phyloP scores from a whole-genome alignment of 2,329 filamentous ascomycete species.

The Botrytis galanthina region DNA sequence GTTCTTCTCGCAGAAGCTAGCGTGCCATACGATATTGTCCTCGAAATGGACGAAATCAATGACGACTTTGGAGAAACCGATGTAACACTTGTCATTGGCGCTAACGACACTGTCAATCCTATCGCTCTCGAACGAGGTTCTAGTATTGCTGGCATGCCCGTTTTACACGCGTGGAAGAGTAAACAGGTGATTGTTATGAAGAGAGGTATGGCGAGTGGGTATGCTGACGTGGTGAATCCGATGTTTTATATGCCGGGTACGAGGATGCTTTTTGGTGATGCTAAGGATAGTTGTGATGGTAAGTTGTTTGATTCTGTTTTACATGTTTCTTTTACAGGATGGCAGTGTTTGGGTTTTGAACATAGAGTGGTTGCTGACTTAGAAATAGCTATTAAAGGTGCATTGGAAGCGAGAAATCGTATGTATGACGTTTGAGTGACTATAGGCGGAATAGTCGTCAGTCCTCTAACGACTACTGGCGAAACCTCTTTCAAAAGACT shows the following conservation, averaged over 20 bases:
- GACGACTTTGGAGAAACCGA: conserved; percentile 86
- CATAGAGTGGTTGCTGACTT: conserved; percentile 45
- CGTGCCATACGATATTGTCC: conserved; percentile 86
- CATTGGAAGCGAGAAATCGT: conserved; percentile 28
- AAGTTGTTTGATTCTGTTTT: conserved; percentile 22
- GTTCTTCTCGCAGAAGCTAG: conserved; percentile 83
- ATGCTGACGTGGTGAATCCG: conserved; percentile 87
- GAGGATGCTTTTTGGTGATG: conserved; percentile 90
- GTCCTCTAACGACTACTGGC: accelerated
- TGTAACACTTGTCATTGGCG: conserved; percentile 83
- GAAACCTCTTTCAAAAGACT: too few species aligned
- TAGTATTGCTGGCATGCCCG: conserved; percentile 88
- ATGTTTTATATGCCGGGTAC: conserved; percentile 92
- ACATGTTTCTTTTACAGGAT: background rate
- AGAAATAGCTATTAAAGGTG: conserved; percentile 28
- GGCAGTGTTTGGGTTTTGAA: conserved; percentile 43
- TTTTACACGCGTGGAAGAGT: conserved; percentile 89
- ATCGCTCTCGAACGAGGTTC: conserved; percentile 81
- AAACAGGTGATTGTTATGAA: conserved; percentile 95
- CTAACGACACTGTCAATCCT: conserved; percentile 90
- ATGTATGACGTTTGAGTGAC: conserved; percentile 30
- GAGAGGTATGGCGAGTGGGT: conserved; percentile 82
- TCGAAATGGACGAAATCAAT: conserved; percentile 97
- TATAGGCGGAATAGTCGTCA: background rate
- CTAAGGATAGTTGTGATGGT: conserved; percentile 80